Evolutionary conservation across 306 rosid genomes (phyloP).

Genomic region (Benincasa hispida): DNA sequence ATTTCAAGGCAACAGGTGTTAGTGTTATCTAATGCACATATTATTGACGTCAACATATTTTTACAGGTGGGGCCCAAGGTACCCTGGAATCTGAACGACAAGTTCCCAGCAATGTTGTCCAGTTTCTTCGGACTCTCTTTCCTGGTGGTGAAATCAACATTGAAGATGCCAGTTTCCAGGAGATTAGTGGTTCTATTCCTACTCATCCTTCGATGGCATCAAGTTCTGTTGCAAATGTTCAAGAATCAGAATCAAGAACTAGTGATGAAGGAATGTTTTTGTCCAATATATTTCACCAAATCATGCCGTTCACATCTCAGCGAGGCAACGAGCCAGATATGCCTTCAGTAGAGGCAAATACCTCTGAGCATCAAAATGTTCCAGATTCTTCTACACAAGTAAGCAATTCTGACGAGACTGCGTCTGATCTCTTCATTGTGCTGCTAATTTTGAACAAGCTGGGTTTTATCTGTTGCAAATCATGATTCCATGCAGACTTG

Average conservation of each 20-base stretch:
- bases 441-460: neutral
- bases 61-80: slow-evolving; percentile 55
- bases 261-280: slow-evolving; percentile 69
- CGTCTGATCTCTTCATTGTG: neutral
- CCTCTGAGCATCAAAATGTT: slow-evolving; percentile 27
- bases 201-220: slow-evolving; percentile 44
- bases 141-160: slow-evolving; percentile 86
- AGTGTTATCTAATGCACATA: slow-evolving; percentile 34
- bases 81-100: slow-evolving; percentile 63
- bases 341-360: slow-evolving; percentile 19
- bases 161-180: slow-evolving; percentile 58
- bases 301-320: slow-evolving; percentile 68
- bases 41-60: slow-evolving; percentile 47
- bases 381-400: slow-evolving; percentile 49
- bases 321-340: slow-evolving; percentile 30
- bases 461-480: neutral
- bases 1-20: slow-evolving; percentile 30
- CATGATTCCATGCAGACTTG: neutral
- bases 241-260: slow-evolving; percentile 52
- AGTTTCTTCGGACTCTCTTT: slow-evolving; percentile 50
- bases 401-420: slow-evolving; percentile 1
- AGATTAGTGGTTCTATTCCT: slow-evolving; percentile 24
- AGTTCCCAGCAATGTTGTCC: slow-evolving; percentile 46
- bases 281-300: slow-evolving; percentile 64
- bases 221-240: slow-evolving; percentile 21